Conservation (phyloP, 108 stramenopile species). For the Nitzschia sp. region DNA sequence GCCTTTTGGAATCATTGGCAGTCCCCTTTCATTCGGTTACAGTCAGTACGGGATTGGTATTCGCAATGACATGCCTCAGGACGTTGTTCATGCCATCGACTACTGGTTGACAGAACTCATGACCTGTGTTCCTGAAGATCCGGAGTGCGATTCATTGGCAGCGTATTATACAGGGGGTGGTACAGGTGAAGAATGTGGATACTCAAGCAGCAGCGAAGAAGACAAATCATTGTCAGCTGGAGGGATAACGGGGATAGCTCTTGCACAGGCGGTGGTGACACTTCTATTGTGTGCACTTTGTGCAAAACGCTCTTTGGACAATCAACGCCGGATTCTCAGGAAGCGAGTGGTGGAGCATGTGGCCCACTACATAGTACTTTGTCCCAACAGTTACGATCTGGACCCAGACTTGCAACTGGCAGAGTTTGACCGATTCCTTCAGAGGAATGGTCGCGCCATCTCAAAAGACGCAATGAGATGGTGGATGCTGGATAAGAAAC, state of each 20-base stretch:
- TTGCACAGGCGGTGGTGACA: not conserved
- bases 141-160: conserved; percentile 21
- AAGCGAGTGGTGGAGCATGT: conserved; percentile 34
- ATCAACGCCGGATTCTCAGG: conserved; percentile 21
- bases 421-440: conserved; percentile 29
- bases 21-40: conserved; percentile 34
- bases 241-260: conserved; percentile 21
- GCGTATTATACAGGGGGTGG: conserved; percentile 23
- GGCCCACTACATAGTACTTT: conserved; percentile 30
- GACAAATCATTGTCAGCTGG: conserved; percentile 1
- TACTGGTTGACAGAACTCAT: conserved; percentile 38
- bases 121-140: conserved; percentile 28
- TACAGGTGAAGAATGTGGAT: conserved; percentile 40
- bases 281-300: not conserved
- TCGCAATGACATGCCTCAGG: conserved; percentile 18
- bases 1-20: conserved; percentile 35
- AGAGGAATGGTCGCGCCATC: conserved; percentile 15
- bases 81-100: conserved; percentile 20
- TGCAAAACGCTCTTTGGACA: not conserved
- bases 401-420: conserved; percentile 18
- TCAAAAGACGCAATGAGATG: conserved; percentile 25
- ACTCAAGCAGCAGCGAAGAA: not conserved
- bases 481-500: conserved; percentile 34
- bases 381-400: conserved; percentile 13
- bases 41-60: conserved; percentile 38